Base-by-base conservation (phyloP, 495 filamentous ascomycete genomes). In the Penicillium silybi region DNA sequence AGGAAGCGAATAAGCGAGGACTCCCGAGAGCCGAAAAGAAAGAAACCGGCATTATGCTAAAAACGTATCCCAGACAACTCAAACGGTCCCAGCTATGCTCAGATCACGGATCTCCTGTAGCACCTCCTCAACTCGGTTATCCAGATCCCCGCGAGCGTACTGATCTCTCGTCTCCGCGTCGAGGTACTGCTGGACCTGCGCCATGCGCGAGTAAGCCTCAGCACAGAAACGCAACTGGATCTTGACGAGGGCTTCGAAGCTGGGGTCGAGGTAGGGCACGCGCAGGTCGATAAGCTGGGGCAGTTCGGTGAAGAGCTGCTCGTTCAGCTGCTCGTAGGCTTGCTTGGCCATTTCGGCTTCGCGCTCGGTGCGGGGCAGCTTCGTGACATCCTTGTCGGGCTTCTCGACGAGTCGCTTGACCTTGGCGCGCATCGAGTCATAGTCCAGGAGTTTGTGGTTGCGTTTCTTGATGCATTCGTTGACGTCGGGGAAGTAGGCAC, bases 391-490 rank as follows among this genome's bases (percentile, higher is more conserved):
- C 77, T 98, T 98, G 78, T 98, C 93, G 37, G 93, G 93, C 75
- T 97, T 97, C 72, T 98, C 95, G 54, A 88, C 89, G 5, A 98
- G 80, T 69, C 90, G 92, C 80, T 96, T 96, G 52, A 97, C 93
- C 65, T 92, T 92, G 41, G 92, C 89, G 41, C 93, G 88, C 72
- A 96, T 87, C 26, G 90, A 82, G 70, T 98, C 93, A 77, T 97
- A 98, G 71, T 98, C 93, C 59, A 97, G 87, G 41, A 97, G 84
- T 62, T 98, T 98, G 80, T 97, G 86, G 58, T 95, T 89, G 63
- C 93, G 87, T 71, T 98, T 98, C 71, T 97, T 97, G 69, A 98
- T 97, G 67, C 95, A 97, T 73, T 96, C 90, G 69, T 98, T 98
- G 57, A 97, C 92, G 66, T 98, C 93, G 5, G 95, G 95, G 72